Evolutionary conservation across 148 eudicot genomes (phyloP), one percentile per base, ranked within the genome.

Genomic region (Chenopodium album): DNA sequence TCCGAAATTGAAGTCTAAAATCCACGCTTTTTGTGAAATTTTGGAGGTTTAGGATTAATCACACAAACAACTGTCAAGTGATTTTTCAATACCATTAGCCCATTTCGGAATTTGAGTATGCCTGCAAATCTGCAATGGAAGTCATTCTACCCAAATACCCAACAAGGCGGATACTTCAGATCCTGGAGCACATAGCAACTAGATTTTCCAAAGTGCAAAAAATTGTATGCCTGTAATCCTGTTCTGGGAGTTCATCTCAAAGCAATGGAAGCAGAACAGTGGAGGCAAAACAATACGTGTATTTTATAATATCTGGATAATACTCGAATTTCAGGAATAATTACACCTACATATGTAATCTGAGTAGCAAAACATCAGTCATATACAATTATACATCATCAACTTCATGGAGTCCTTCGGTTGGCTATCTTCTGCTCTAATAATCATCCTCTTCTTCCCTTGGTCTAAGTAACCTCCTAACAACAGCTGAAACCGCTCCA

Each of bases 401-500:
- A 65, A 59, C 48, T 54, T 26, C n/a, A 62, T 56, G 16, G 32
- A 26, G 20, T 28, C 72, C 28, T 67, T 8, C 10, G 54, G 64
- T 66, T 9, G 37, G 44, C 44, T 29, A 29, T 31, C 10, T 37
- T 6, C 44, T 41, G 44, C 54, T 3, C 44, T 87, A 88, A 59
- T 87, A 85, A 66, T 90, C 86, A 82, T 90, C 87, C 2, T 90
- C 86, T 17, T 89, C 90, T 20, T 76, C 75, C 70, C 91, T 89
- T 67, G 91, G 54, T 65, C 90, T 71, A 17, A 86, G 77, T 76
- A 92, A 87, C 81, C 85, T 86, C 85, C 92, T 82, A 48, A 92
- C 63, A 66, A 92, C 87, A 73, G 94, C 90, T 71, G 89, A 83
- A 84, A 83, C 89, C 3, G 92, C 92, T 69, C 97, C 94, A 41